phyloP scores from a whole-genome alignment of 2,329 filamentous ascomycete genomes.

The Pezizomycotina sp. region DNA sequence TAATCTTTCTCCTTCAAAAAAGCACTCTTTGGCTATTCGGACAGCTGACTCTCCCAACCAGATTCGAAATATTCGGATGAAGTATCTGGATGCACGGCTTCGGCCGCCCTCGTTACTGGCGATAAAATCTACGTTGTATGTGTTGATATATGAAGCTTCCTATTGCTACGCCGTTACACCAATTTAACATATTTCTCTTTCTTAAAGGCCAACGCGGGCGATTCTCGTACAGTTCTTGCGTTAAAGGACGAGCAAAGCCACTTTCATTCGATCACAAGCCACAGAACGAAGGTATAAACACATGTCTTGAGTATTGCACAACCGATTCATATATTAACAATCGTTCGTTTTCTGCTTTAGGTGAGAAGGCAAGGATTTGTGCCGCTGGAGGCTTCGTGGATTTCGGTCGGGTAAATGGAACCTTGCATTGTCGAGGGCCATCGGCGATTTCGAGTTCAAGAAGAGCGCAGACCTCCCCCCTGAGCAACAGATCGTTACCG shows the following conservation, averaged over 20 bases:
- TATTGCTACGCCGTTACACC: constrained; percentile 4
- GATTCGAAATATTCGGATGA: constrained; percentile 96
- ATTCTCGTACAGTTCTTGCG: constrained; percentile 84
- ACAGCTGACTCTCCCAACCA: constrained; percentile 30
- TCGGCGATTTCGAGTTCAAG: constrained; percentile 99
- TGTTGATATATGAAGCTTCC: constrained; percentile 28
- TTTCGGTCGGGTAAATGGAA: constrained; percentile 98
- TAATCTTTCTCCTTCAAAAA: background rate
- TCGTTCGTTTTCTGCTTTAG: constrained; percentile 32
- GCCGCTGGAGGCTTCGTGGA: constrained; percentile 95
- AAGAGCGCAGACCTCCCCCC: constrained; percentile 92
- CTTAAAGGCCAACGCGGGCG: constrained; percentile 77
- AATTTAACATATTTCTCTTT: constrained; percentile 12
- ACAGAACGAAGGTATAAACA: constrained; percentile 68
- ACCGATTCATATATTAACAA: background rate
- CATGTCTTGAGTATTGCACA: background rate
- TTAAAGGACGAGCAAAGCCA: constrained; percentile 93
- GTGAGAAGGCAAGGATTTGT: constrained; percentile 88
- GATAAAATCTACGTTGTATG: constrained; percentile 91
- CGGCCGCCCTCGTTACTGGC: constrained; percentile 71
- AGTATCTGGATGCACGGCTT: constrained; percentile 92
- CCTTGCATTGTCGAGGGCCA: constrained; percentile 84
- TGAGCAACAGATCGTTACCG: constrained; percentile 97
- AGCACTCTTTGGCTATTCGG: background rate
- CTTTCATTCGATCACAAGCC: constrained; percentile 99